Percentiles rank a stretch among this genome's conserved stretches.
Evolutionary conservation across 805 yeast species (phyloP).

Genomic region (Vanderwaltozyma yarrowii): DNA sequence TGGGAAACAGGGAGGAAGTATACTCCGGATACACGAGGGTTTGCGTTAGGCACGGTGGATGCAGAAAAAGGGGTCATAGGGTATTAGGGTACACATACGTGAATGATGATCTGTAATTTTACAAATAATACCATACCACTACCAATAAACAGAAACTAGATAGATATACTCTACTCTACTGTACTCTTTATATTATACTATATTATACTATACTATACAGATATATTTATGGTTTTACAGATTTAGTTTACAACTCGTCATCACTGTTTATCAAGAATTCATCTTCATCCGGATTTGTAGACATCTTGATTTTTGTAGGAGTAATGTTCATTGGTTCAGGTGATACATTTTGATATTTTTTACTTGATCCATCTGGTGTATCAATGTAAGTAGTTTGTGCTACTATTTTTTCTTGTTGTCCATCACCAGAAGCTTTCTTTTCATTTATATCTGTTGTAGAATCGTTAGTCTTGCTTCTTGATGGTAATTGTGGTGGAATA

Average conservation of each 20-base stretch:
- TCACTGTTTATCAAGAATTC: constrained; percentile 26
- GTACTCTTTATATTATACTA: no score
- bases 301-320: constrained; percentile 19
- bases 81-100: no score
- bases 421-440: constrained; percentile 4
- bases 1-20: no score
- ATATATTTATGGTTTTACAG: no score
- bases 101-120: no score
- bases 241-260: constrained; percentile 16
- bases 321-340: constrained; percentile 20
- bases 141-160: no score
- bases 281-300: constrained; percentile 10
- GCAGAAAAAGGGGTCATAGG: no score
- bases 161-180: no score
- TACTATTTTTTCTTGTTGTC: constrained; percentile 13
- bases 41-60: no score
- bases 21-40: no score
- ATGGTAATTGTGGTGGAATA: constrained; percentile 27
- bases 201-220: no score
- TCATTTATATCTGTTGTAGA: constrained; percentile 3
- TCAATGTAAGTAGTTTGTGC: constrained; percentile 27
- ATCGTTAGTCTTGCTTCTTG: constrained; percentile 8
- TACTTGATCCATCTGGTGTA: constrained; percentile 17
- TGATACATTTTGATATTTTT: constrained; percentile 17
- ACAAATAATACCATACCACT: no score